A percentile compares a stretch with the other conserved stretches of the same genome.
Evolutionary conservation across 805 yeast species (phyloP).

Genomic region (Hanseniaspora jakobsenii): DNA sequence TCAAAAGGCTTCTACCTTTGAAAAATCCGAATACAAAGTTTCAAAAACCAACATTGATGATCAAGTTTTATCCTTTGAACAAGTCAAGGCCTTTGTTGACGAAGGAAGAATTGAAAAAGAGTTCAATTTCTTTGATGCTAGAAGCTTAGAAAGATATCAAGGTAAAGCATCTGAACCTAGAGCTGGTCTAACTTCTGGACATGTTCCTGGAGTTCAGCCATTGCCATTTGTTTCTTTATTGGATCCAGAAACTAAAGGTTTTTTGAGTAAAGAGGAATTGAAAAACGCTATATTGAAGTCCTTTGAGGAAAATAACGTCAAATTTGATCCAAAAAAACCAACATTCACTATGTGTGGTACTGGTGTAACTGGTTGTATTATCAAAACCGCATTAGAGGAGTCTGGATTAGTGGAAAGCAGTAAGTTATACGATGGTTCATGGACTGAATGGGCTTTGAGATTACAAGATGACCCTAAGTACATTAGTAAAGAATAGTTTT

Average conservation of each 20-base stretch:
- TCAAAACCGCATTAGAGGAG: constrained; percentile 60
- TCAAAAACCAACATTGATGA: constrained; percentile 29
- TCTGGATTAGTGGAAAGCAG: constrained; percentile 33
- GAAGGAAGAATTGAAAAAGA: constrained; percentile 33
- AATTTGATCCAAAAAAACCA: constrained; percentile 38
- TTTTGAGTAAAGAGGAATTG: constrained; percentile 16
- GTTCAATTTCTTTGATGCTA: constrained; percentile 65
- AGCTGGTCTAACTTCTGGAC: constrained; percentile 79
- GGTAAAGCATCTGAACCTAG: constrained; percentile 84
- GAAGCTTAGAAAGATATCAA: constrained; percentile 60
- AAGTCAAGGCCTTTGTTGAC: constrained; percentile 47
- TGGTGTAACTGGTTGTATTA: constrained; percentile 87
- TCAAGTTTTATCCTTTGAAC: constrained; percentile 56
- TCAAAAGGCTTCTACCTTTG: constrained; percentile 17
- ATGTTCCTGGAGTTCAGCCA: constrained; percentile 67
- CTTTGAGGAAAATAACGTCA: constrained; percentile 30
- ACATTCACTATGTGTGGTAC: constrained; percentile 88
- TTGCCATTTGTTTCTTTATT: constrained; percentile 62
- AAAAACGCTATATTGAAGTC: constrained; percentile 36
- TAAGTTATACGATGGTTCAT: constrained; percentile 71
- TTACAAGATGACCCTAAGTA: constrained; percentile 11
- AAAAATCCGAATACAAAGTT: constrained; percentile 29
- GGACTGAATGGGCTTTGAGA: constrained; percentile 40
- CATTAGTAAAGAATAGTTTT: too few species aligned
- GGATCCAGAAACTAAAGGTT: constrained; percentile 30